phyloP scores from a whole-genome alignment of 257 asterid genomes.

The Lithospermum erythrorhizon region DNA sequence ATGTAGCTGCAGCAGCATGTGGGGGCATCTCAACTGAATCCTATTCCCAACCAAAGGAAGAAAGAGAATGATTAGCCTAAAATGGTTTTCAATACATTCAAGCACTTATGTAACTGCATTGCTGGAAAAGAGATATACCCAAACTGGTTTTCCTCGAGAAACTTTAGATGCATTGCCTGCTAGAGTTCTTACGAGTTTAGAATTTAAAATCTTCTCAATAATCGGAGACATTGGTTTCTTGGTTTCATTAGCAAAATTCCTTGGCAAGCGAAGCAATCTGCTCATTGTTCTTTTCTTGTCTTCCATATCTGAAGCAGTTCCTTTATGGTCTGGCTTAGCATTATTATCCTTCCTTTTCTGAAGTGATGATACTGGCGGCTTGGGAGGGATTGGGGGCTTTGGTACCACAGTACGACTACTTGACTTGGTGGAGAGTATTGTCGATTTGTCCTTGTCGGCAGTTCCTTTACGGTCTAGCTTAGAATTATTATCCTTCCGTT shows the following conservation, averaged over 20 bases:
- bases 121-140: slow-evolving; percentile 27
- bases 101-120: not conserved
- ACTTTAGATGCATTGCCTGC: slow-evolving; percentile 31
- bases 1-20: slow-evolving; percentile 19
- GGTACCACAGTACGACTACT: slow-evolving; percentile 10
- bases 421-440: slow-evolving; percentile 18
- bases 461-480: slow-evolving; percentile 23
- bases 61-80: not conserved
- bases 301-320: slow-evolving; percentile 17
- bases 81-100: not conserved
- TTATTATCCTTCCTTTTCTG: slow-evolving; percentile 24
- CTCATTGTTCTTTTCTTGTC: slow-evolving; percentile 31
- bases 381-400: slow-evolving; percentile 23
- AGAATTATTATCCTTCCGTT: slow-evolving; percentile 20
- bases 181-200: slow-evolving; percentile 29
- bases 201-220: slow-evolving; percentile 27
- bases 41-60: not conserved
- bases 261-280: slow-evolving; percentile 54
- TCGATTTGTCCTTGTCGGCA: slow-evolving; percentile 19
- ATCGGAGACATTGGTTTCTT: slow-evolving; percentile 32
- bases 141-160: slow-evolving; percentile 25
- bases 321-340: slow-evolving; percentile 20
- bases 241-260: slow-evolving; percentile 24
- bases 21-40: slow-evolving; percentile 13
- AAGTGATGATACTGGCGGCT: slow-evolving; percentile 21